Evolutionary conservation across 2,329 filamentous ascomycete species (phyloP).

Genomic region (Fusarium luffae): DNA sequence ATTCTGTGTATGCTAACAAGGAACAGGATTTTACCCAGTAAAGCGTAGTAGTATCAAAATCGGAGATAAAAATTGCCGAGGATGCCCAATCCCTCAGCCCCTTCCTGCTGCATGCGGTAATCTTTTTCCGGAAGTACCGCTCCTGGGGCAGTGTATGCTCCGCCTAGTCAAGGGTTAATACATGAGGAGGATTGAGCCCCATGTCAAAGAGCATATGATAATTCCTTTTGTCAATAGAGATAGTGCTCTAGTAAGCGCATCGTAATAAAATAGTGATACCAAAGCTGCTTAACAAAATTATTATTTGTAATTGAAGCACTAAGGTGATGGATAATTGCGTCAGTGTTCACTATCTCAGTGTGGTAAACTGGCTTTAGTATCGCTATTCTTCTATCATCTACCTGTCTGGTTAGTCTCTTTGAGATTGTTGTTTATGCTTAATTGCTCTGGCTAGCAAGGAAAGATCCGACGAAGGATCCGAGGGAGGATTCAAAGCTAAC

Average conservation of each 20-base stretch:
- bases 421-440: not conserved
- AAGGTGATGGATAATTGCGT: too few species aligned
- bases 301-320: too few species aligned
- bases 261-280: too few species aligned
- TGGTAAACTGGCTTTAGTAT: too few species aligned
- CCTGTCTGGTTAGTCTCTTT: not conserved
- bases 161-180: not conserved
- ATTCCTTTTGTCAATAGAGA: not conserved
- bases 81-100: not conserved
- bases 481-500: not conserved
- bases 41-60: not conserved
- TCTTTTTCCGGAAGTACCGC: not conserved
- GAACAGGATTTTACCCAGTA: not conserved
- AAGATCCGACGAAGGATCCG: not conserved
- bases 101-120: not conserved
- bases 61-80: not conserved
- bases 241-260: not conserved
- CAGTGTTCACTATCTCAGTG: too few species aligned
- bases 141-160: not conserved
- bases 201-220: not conserved
- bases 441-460: not conserved
- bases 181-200: not conserved
- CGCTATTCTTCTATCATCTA: too few species aligned
- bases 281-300: too few species aligned
- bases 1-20: not conserved